Conservation (phyloP, 768 basidiomycete species). For the Stropharia rugosoannulata region DNA sequence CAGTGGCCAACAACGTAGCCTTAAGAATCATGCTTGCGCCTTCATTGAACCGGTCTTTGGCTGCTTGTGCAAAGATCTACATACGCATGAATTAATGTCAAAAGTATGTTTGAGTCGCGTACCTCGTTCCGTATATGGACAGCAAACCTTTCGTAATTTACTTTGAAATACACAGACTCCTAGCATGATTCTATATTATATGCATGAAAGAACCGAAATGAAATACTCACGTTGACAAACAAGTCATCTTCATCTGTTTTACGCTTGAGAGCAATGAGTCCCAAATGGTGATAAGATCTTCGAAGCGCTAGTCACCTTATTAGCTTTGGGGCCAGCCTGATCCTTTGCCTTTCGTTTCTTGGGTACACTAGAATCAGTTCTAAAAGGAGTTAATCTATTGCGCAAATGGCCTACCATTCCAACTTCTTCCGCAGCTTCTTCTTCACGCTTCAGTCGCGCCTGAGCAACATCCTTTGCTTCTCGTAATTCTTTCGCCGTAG, state of each 20-base stretch:
- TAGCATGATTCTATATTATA: conserved; percentile 26
- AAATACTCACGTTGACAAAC: conserved; percentile 61
- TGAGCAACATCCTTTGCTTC: conserved; percentile 68
- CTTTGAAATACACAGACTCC: conserved; percentile 76
- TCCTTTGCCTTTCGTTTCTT: conserved; percentile 69
- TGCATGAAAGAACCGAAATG: conserved; percentile 2
- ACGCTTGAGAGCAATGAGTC: conserved; percentile 18
- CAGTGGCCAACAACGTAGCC: conserved; percentile 70
- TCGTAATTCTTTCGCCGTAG: conserved; percentile 76
- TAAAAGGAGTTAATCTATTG: neutral
- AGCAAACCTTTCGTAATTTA: conserved; percentile 89
- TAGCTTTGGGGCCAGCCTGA: conserved; percentile 40
- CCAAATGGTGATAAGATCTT: neutral
- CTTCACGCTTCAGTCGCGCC: conserved; percentile 63
- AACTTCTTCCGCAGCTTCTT: conserved; percentile 71
- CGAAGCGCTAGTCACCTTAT: conserved; percentile 44
- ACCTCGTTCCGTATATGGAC: conserved; percentile 87
- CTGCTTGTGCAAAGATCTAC: conserved; percentile 79
- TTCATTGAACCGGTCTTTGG: conserved; percentile 76
- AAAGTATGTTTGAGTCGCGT: neutral
- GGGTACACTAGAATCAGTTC: conserved; percentile 14
- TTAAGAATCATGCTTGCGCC: conserved; percentile 70
- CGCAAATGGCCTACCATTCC: conserved; percentile 57
- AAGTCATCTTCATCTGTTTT: conserved; percentile 57
- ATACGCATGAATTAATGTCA: conserved; percentile 10